A percentile compares a stretch with the other conserved stretches of the same genome.
Conservation (phyloP, 441 rosid species). For the Jatropha podagrica region DNA sequence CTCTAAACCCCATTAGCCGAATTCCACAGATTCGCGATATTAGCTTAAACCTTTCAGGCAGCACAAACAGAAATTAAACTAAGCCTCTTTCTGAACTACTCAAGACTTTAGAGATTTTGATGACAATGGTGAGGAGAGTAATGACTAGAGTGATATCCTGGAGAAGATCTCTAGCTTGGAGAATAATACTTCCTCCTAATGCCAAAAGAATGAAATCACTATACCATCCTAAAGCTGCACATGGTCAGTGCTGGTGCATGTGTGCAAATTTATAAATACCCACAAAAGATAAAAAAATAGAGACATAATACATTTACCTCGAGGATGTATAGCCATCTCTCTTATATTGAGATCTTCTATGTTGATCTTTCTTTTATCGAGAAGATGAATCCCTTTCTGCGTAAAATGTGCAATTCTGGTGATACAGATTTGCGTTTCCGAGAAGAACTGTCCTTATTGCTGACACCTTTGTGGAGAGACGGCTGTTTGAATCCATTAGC, state of each 20-base stretch:
- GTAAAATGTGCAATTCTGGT: conserved; percentile 3
- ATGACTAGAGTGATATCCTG: conserved; percentile 11
- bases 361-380: conserved; percentile 17
- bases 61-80: background rate
- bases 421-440: background rate
- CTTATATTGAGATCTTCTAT: conserved; percentile 19
- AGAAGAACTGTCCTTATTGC: background rate
- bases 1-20: no score
- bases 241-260: background rate
- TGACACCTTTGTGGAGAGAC: conserved; percentile 14
- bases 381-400: conserved; percentile 18
- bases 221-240: background rate
- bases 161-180: conserved; percentile 25
- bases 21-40: no score
- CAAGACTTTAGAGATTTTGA: no score
- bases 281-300: background rate
- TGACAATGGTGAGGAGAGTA: conserved; percentile 10
- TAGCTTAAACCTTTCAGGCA: no score
- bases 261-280: background rate
- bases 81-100: background rate
- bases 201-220: conserved; percentile 15
- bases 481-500: conserved; percentile 1
- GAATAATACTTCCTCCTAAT: conserved; percentile 24
- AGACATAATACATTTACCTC: conserved; percentile 6
- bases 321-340: conserved; percentile 18